Conservation (phyloP, 106 monocot species). For the Iris macrosiphon region DNA sequence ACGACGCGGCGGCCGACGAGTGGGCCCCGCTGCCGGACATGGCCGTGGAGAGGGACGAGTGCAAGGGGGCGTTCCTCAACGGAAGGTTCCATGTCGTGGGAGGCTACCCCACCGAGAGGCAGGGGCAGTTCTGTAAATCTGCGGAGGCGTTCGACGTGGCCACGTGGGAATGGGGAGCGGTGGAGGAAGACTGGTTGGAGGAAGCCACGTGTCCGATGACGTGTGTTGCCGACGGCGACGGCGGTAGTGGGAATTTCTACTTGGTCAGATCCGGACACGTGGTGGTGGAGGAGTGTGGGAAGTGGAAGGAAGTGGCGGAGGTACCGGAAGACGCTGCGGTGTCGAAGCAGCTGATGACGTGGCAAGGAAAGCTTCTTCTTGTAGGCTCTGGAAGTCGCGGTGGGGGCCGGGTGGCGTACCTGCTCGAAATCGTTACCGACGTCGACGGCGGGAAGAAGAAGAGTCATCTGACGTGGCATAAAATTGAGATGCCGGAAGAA, state of each 20-base stretch:
- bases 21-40: conserved; percentile 37
- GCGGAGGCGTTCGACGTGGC: conserved; percentile 12
- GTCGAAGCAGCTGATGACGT: conserved; percentile 18
- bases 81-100: conserved; percentile 30
- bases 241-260: conserved; percentile 33
- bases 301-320: conserved; percentile 34
- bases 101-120: conserved; percentile 30
- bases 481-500: conserved; percentile 15
- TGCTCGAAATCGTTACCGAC: conserved; percentile 16
- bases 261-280: conserved; percentile 8
- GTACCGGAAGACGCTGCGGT: conserved; percentile 21
- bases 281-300: conserved; percentile 16
- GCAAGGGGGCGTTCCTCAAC: conserved; percentile 15
- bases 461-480: conserved; percentile 9
- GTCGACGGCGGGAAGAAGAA: neutral
- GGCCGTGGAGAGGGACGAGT: conserved; percentile 38
- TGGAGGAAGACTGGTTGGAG: neutral
- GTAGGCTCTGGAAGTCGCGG: conserved; percentile 26
- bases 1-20: conserved; percentile 32
- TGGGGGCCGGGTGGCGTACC: conserved; percentile 12
- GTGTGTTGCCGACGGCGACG: neutral
- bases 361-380: conserved; percentile 11
- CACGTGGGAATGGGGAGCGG: conserved; percentile 13
- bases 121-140: conserved; percentile 21
- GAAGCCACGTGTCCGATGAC: neutral